phyloP scores from a whole-genome alignment of 768 basidiomycete species.

The Calocybe cyanea region DNA sequence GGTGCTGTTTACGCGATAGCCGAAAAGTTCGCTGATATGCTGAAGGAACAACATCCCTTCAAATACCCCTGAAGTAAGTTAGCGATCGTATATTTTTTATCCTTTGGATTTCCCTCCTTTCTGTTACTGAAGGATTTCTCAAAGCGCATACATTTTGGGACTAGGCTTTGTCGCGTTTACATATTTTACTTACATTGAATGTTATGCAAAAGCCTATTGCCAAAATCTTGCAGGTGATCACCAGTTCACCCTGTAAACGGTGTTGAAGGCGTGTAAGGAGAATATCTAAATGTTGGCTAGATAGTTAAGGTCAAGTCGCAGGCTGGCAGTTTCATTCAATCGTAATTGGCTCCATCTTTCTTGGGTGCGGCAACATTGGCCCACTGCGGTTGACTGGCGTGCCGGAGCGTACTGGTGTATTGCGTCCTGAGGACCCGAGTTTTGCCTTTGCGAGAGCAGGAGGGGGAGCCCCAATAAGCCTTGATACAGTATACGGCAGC shows the following conservation, averaged over 20 bases:
- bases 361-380: constrained; percentile 38
- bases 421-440: constrained; percentile 20
- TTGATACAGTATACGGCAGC: constrained; percentile 76
- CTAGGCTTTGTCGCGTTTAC: too few species aligned
- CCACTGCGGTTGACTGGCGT: constrained; percentile 24
- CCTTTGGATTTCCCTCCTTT: too few species aligned
- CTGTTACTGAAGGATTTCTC: too few species aligned
- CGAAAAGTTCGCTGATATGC: constrained; percentile 28
- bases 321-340: constrained; percentile 34
- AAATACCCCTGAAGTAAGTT: background rate
- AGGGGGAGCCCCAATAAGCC: constrained; percentile 80
- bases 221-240: too few species aligned
- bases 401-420: constrained; percentile 19
- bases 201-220: too few species aligned
- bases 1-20: constrained; percentile 28
- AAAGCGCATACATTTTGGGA: too few species aligned
- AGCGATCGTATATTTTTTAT: background rate
- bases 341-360: constrained; percentile 40
- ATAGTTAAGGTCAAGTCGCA: too few species aligned
- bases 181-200: background rate
- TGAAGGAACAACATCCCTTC: constrained; percentile 22
- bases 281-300: too few species aligned
- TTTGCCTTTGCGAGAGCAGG: constrained; percentile 48
- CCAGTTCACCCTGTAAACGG: too few species aligned
- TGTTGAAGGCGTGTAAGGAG: too few species aligned